Evolutionary conservation across 2,329 filamentous ascomycete species (phyloP).

Genomic region (Aspergillus costaricaensis): DNA sequence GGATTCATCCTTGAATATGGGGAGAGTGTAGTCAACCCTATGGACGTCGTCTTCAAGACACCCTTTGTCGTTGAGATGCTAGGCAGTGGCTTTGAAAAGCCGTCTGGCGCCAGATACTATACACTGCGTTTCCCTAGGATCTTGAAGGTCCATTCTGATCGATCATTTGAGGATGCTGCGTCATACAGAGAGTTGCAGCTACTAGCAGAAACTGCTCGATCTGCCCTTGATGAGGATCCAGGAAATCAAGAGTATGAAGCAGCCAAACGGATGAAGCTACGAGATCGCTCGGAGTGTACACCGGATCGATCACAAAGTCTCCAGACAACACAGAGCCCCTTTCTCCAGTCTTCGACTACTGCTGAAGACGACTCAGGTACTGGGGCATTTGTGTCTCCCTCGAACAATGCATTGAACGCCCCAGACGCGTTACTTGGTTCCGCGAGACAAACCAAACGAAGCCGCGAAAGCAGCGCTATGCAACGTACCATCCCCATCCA

Average conservation of each 20-base stretch:
- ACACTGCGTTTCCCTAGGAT: conserved; percentile 75
- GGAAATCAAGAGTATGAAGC: conserved; percentile 64
- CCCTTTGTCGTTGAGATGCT: conserved; percentile 79
- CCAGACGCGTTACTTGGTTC: background rate
- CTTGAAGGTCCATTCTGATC: conserved; percentile 75
- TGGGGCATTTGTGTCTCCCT: background rate
- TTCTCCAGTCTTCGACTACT: conserved; percentile 10
- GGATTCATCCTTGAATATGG: conserved; percentile 53
- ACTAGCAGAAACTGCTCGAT: conserved; percentile 61
- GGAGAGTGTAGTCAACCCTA: conserved; percentile 34
- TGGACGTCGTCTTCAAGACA: conserved; percentile 60
- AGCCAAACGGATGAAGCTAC: conserved; percentile 61
- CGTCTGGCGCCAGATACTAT: conserved; percentile 68
- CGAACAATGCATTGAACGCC: background rate
- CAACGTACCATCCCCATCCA: conserved; percentile 21
- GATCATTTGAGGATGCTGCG: conserved; percentile 67
- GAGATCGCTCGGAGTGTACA: conserved; percentile 42
- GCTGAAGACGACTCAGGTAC: background rate
- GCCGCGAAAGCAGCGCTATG: background rate
- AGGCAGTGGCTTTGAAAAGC: conserved; percentile 77
- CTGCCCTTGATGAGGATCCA: conserved; percentile 54
- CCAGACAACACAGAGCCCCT: conserved; percentile 23
- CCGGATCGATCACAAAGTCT: conserved; percentile 26
- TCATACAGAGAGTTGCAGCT: conserved; percentile 70
- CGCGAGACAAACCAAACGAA: background rate